Evolutionary conservation across 129 eudicot genomes (phyloP), one percentile per base, ranked within the genome.

Genomic region (Artemisia annua): DNA sequence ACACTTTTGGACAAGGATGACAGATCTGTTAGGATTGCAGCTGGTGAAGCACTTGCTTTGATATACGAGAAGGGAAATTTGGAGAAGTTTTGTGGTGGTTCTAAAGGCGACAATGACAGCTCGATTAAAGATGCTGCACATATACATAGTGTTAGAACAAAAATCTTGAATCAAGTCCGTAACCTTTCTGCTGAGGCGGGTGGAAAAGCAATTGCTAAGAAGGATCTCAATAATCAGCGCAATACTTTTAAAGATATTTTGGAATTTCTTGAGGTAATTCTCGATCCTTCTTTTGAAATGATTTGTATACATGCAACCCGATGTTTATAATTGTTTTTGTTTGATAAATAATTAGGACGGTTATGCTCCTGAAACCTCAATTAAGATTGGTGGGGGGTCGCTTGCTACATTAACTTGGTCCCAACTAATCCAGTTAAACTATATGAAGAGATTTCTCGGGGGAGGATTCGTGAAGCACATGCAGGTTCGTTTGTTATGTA

Each of bases 391-490:
- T 11, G 96, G 91, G 10, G 97, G 83, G 77, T 79, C 88, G 0
- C 61, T 90, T 22, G 84, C 28, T 39, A 90, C 96, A 14, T 79
- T 71, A 19, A 77, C 93, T 50, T 94, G 99, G 99, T 82, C 91
- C 59, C 78, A 88, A 54, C 78, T 86, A 63, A 88, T 94, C 71
- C 97, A 82, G 99, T 32, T 94, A 66, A 94, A 88, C 89, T 90
- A 90, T 54, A 56, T 94, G 32, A 94, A 86, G 85, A 88, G 78
- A 80, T 94, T 90, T 76, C 99, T 94, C 15, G 88, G 92, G 24
- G 99, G 97, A 79, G 97, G 93, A 68, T 94, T 94, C 63, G 88
- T 90, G 56, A 90, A 85, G 85, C 99, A 94, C 55, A 94, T 94
- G 99, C 94, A 84, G 99, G 99, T 94, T 66, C 2, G 49, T 9